Evolutionary conservation across 345 rosid species (phyloP).

Genomic region (Eucalyptus pumila): DNA sequence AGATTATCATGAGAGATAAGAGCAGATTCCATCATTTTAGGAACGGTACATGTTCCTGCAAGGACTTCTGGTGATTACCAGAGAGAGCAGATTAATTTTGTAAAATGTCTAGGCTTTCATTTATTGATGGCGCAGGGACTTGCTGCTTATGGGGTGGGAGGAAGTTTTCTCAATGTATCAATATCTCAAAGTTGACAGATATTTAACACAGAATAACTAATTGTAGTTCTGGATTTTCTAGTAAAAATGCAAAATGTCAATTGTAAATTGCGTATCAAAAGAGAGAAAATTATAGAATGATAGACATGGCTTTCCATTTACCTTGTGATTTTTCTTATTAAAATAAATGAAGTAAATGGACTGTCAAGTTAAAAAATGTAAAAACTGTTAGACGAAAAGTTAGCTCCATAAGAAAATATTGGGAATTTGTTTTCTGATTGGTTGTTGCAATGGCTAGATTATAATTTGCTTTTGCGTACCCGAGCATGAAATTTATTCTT

Average conservation of each 20-base stretch:
- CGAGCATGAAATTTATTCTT: background rate
- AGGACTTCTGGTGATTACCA: slow-evolving; percentile 41
- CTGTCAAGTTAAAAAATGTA: background rate
- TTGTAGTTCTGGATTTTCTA: background rate
- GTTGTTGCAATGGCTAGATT: background rate
- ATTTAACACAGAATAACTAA: background rate
- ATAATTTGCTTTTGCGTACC: background rate
- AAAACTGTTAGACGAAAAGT: background rate
- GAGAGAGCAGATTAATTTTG: background rate
- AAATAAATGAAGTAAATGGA: background rate
- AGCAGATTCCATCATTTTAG: slow-evolving; percentile 58
- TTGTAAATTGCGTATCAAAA: background rate
- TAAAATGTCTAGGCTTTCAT: background rate
- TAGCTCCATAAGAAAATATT: background rate
- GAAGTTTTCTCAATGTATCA: background rate
- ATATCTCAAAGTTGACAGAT: background rate
- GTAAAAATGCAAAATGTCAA: background rate
- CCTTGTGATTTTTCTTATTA: background rate
- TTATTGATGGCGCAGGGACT: background rate
- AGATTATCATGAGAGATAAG: slow-evolving; percentile 58
- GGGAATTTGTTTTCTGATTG: background rate
- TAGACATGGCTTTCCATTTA: background rate
- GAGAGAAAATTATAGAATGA: background rate
- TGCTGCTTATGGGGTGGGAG: background rate
- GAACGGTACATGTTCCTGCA: slow-evolving; percentile 49